These are phyloP conservation scores for Eucalyptus regnans DNA, from an alignment of 345 rosid species.

Conservation along the genomic window DNA sequence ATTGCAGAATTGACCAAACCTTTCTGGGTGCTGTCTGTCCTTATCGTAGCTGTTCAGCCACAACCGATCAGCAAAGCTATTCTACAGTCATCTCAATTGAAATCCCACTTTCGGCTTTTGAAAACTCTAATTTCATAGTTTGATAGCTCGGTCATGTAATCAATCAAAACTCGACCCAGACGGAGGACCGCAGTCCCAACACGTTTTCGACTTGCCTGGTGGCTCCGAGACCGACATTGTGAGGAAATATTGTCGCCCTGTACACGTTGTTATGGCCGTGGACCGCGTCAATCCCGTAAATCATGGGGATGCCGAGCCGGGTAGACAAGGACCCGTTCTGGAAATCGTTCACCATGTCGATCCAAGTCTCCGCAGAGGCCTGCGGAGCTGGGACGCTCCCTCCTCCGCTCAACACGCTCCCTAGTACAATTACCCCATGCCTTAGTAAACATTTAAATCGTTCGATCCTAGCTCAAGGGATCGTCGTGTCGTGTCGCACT, in stretches of 20 bases:
- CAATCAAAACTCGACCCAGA: not conserved
- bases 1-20: not conserved
- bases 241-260: conserved; percentile 86
- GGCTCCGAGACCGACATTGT: conserved; percentile 78
- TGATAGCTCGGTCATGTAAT: not conserved
- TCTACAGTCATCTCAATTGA: not conserved
- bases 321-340: conserved; percentile 50
- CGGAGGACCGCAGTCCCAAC: not conserved
- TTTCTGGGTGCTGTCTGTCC: not conserved
- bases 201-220: conserved; percentile 31
- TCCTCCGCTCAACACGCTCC: conserved; percentile 63
- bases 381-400: conserved; percentile 36
- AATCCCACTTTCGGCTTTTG: not conserved
- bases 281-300: conserved; percentile 86
- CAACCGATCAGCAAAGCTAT: not conserved
- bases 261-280: conserved; percentile 74
- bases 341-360: conserved; percentile 26
- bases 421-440: not conserved
- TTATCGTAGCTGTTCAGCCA: not conserved
- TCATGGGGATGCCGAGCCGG: conserved; percentile 72
- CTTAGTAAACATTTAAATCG: not conserved
- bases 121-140: not conserved
- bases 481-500: not conserved
- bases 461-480: not conserved
- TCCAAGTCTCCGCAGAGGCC: conserved; percentile 39